Conservation (phyloP, 805 yeast species). For the Saturnispora kantuleensis region DNA sequence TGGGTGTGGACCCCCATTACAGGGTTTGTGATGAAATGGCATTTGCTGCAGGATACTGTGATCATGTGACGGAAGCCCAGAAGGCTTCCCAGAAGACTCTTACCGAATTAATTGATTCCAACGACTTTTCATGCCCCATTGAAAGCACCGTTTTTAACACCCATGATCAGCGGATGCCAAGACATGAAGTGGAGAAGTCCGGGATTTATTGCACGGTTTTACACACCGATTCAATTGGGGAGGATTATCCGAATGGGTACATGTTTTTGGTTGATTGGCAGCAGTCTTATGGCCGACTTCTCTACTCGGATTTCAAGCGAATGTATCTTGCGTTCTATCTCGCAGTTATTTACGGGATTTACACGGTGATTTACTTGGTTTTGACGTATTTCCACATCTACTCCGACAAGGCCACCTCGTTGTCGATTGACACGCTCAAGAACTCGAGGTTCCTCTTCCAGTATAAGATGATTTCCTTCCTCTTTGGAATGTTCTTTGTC, state of each 20-base stretch:
- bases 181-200: slow-evolving; percentile 15
- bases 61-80: slow-evolving; percentile 14
- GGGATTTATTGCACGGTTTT: slow-evolving; percentile 23
- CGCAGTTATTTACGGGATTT: slow-evolving; percentile 14
- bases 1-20: slow-evolving; percentile 16
- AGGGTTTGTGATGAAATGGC: slow-evolving; percentile 24
- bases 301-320: slow-evolving; percentile 22
- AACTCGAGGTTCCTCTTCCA: slow-evolving; percentile 19
- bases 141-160: slow-evolving; percentile 13
- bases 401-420: slow-evolving; percentile 15
- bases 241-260: slow-evolving; percentile 1
- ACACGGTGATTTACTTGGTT: slow-evolving; percentile 12
- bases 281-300: slow-evolving; percentile 25
- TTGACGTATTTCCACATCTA: slow-evolving; percentile 12
- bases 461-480: slow-evolving; percentile 18
- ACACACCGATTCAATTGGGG: slow-evolving; percentile 13
- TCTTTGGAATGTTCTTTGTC: slow-evolving; percentile 14
- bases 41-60: slow-evolving; percentile 15
- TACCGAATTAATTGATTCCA: slow-evolving; percentile 14
- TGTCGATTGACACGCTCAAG: slow-evolving; percentile 13
- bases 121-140: slow-evolving; percentile 12
- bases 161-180: slow-evolving; percentile 3
- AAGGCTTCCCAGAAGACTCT: slow-evolving; percentile 11
- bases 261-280: slow-evolving; percentile 18
- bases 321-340: slow-evolving; percentile 19